Conservation (phyloP, 2,329 filamentous ascomycete species). For the Iodosphaeria phyllophila region DNA sequence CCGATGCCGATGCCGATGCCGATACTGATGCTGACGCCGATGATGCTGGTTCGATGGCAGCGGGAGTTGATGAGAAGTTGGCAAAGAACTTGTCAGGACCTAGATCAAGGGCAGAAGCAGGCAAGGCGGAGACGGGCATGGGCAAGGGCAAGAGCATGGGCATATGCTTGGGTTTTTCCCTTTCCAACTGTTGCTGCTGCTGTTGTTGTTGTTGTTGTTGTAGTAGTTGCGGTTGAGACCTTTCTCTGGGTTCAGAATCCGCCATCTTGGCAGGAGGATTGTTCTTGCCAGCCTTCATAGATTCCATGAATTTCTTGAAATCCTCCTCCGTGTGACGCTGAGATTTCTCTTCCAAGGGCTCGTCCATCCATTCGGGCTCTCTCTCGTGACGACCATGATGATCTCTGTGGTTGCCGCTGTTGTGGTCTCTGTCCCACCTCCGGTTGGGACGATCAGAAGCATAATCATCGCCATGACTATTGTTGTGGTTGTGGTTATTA, state of each 20-base stretch:
- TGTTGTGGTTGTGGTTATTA: slow-evolving; percentile 13
- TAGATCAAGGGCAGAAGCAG: slow-evolving; percentile 44
- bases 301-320: slow-evolving; percentile 86
- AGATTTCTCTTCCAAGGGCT: slow-evolving; percentile 47
- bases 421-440: slow-evolving; percentile 29
- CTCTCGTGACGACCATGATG: slow-evolving; percentile 45
- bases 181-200: no score
- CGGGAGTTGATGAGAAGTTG: slow-evolving; percentile 24
- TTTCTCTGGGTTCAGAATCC: no score
- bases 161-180: no score
- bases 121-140: no score
- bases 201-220: no score
- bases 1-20: no score
- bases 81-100: slow-evolving; percentile 66
- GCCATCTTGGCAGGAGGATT: no score
- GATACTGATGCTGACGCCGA: no score
- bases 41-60: slow-evolving; percentile 19
- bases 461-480: slow-evolving; percentile 17
- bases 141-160: slow-evolving; percentile 21
- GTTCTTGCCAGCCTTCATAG: slow-evolving; percentile 54
- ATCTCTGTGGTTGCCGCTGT: slow-evolving; percentile 1
- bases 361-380: slow-evolving; percentile 83
- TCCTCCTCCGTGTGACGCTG: slow-evolving; percentile 71
- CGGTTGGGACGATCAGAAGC: slow-evolving; percentile 26
- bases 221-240: no score